Percentiles rank a stretch among this genome's conserved stretches.
Conservation (phyloP, 805 yeast genomes). For the Suhomyces prunicola region DNA sequence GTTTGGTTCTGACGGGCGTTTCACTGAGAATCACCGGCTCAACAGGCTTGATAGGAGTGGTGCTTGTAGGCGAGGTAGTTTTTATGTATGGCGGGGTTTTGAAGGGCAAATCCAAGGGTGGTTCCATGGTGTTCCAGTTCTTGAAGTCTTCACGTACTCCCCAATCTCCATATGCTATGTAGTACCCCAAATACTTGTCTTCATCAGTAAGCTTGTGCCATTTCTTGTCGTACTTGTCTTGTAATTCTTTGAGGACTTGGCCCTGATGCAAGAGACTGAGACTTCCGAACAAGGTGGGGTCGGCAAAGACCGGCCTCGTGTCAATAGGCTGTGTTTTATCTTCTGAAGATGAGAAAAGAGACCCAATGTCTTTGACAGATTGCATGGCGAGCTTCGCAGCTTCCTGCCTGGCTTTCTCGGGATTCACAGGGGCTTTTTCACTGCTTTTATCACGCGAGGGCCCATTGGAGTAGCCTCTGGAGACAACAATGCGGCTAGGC, state of each 20-base stretch:
- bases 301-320: conserved; percentile 37
- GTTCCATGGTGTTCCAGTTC: conserved; percentile 38
- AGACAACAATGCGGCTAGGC: background rate
- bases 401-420: conserved; percentile 14
- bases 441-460: background rate
- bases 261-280: conserved; percentile 52
- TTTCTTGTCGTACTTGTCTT: conserved; percentile 45
- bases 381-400: conserved; percentile 40
- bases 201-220: conserved; percentile 53
- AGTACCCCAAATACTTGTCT: conserved; percentile 56
- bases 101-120: conserved; percentile 65
- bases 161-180: conserved; percentile 65
- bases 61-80: conserved; percentile 21
- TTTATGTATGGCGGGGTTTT: conserved; percentile 34
- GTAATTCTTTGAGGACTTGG: conserved; percentile 52
- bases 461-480: background rate
- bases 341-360: conserved; percentile 32
- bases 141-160: conserved; percentile 63
- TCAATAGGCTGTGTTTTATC: conserved; percentile 47
- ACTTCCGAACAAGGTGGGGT: conserved; percentile 32
- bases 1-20: conserved; percentile 42
- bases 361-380: conserved; percentile 39
- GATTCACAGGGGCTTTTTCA: background rate
- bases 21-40: conserved; percentile 43
- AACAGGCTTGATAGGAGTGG: conserved; percentile 29